Evolutionary conservation across 1,284 basidiomycete genomes (phyloP).

Genomic region (Moesziomyces antarcticus): DNA sequence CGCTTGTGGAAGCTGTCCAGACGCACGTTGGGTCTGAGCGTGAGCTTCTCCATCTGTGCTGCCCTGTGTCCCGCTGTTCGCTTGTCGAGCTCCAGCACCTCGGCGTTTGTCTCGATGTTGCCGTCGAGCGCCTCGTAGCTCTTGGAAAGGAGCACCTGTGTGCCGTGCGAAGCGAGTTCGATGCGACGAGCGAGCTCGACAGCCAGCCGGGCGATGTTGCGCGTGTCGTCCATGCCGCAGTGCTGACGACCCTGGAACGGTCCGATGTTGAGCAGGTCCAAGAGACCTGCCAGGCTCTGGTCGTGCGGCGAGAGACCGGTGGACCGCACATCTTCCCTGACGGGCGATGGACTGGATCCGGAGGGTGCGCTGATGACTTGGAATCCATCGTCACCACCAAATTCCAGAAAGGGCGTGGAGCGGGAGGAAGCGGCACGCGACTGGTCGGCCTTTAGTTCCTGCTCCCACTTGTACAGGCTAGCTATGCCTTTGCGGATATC

Average conservation of each 20-base stretch:
- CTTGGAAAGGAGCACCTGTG: constrained; percentile 28
- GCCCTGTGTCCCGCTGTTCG: constrained; percentile 11
- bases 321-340: constrained; percentile 15
- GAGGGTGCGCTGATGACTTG: constrained; percentile 32
- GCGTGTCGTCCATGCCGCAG: constrained; percentile 70
- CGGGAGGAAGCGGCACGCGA: constrained; percentile 6
- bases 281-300: constrained; percentile 47
- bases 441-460: constrained; percentile 24
- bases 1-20: constrained; percentile 27
- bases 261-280: constrained; percentile 47
- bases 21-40: constrained; percentile 32
- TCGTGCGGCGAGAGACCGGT: constrained; percentile 37
- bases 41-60: constrained; percentile 33
- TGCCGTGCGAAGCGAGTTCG: constrained; percentile 10
- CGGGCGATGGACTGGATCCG: not conserved
- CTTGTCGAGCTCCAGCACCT: constrained; percentile 15
- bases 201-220: constrained; percentile 69
- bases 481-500: constrained; percentile 66
- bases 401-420: constrained; percentile 12
- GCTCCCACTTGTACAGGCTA: constrained; percentile 42
- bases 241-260: constrained; percentile 69
- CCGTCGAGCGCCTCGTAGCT: constrained; percentile 32
- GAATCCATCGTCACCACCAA: constrained; percentile 46
- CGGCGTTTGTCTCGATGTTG: constrained; percentile 22
- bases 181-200: constrained; percentile 42